Conservation (phyloP, 164 flowering plant species). For the Umbilicus rupestris region DNA sequence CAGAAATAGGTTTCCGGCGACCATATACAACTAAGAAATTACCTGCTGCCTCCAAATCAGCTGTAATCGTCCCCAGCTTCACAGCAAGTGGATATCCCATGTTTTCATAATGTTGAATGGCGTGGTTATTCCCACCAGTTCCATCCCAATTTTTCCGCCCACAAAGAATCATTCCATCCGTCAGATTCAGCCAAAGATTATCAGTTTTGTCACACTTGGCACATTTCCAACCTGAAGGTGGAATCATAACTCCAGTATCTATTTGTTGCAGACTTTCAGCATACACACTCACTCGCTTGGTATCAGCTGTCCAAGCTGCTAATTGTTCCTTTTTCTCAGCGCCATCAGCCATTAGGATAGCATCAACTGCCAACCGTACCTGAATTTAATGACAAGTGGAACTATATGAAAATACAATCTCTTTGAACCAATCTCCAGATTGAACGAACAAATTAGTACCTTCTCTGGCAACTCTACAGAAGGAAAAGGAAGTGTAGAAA, state of each 20-base stretch:
- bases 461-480: conserved; percentile 93
- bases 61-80: conserved; percentile 91
- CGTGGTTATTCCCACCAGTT: conserved; percentile 95
- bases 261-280: conserved; percentile 65
- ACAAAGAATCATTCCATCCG: conserved; percentile 97
- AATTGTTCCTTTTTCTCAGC: conserved; percentile 84
- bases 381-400: conserved; percentile 16
- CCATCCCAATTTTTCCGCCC: conserved; percentile 97
- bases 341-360: conserved; percentile 65
- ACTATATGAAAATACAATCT: not conserved
- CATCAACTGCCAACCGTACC: conserved; percentile 92
- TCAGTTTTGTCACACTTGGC: conserved; percentile 83
- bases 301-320: conserved; percentile 84
- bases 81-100: conserved; percentile 87
- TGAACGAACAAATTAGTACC: conserved; percentile 23
- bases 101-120: conserved; percentile 68
- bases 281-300: conserved; percentile 60
- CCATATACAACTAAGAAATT: conserved; percentile 14
- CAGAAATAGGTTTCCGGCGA: not conserved
- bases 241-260: conserved; percentile 60
- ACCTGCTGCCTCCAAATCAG: conserved; percentile 97
- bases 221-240: conserved; percentile 95
- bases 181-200: conserved; percentile 89
- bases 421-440: not conserved
- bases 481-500: conserved; percentile 72